Conservation (phyloP, 495 filamentous ascomycete genomes). For the Hypomontagnella submonticulosa region DNA sequence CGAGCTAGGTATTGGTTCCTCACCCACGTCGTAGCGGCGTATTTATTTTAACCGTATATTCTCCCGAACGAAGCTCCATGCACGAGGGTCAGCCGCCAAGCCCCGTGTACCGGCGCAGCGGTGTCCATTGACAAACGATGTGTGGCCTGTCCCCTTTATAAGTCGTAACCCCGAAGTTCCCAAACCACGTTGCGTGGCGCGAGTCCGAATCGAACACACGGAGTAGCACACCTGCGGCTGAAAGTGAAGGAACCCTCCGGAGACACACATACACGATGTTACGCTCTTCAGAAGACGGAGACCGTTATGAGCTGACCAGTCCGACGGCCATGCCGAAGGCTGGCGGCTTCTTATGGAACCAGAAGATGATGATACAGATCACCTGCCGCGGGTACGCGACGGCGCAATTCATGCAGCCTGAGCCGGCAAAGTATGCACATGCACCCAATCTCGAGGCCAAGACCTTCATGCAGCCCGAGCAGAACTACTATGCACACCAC, state of each 20-base stretch:
- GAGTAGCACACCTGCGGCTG: slow-evolving; percentile 28
- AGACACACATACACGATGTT: slow-evolving; percentile 48
- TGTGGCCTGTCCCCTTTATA: slow-evolving; percentile 33
- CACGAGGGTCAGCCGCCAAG: slow-evolving; percentile 38
- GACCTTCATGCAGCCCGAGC: slow-evolving; percentile 70
- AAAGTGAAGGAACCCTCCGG: slow-evolving; percentile 17
- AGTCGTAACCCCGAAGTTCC: slow-evolving; percentile 19
- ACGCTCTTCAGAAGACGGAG: slow-evolving; percentile 60
- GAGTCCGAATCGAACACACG: slow-evolving; percentile 26
- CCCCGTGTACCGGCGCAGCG: slow-evolving; percentile 34
- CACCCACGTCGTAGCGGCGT: slow-evolving; percentile 34
- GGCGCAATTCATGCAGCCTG: slow-evolving; percentile 69
- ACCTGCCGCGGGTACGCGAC: slow-evolving; percentile 67
- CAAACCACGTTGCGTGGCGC: slow-evolving; percentile 20
- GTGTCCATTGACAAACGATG: slow-evolving; percentile 28
- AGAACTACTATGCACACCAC: slow-evolving; percentile 68
- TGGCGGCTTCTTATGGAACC: slow-evolving; percentile 68
- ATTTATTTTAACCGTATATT: slow-evolving; percentile 46
- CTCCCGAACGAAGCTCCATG: slow-evolving; percentile 40
- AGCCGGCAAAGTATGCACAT: slow-evolving; percentile 67
- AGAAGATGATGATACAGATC: slow-evolving; percentile 69
- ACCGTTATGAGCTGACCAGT: slow-evolving; percentile 65
- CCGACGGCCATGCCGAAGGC: slow-evolving; percentile 67
- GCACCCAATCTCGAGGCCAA: slow-evolving; percentile 66
- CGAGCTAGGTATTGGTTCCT: slow-evolving; percentile 36